Evolutionary conservation across 2,329 filamentous ascomycete genomes (phyloP).

Genomic region (Trichoderma afroharzianum): DNA sequence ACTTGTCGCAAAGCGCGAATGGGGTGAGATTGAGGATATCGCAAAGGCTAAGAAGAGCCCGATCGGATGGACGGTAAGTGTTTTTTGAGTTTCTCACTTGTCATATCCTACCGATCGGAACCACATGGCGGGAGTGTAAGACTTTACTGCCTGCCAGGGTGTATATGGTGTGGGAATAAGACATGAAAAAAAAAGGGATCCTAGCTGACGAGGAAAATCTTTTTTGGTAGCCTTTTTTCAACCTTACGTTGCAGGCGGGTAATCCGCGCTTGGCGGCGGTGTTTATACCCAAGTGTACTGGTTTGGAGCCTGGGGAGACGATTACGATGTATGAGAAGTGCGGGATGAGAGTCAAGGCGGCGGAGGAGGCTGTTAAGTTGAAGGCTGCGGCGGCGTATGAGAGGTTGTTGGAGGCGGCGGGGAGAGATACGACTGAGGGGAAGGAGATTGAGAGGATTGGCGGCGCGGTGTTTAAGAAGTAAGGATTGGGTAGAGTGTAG

Average conservation of each 20-base stretch:
- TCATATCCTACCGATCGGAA: background rate
- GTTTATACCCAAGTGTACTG: slow-evolving; percentile 85
- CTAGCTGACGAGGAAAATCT: background rate
- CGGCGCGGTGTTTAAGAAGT: slow-evolving; percentile 54
- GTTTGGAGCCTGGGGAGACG: slow-evolving; percentile 62
- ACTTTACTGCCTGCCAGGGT: background rate
- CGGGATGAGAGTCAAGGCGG: slow-evolving; percentile 81
- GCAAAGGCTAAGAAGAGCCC: slow-evolving; percentile 76
- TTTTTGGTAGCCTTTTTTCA: slow-evolving; percentile 74
- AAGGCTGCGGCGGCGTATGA: slow-evolving; percentile 77
- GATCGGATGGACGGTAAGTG: slow-evolving; percentile 89
- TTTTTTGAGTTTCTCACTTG: slow-evolving; percentile 19
- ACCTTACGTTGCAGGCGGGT: slow-evolving; percentile 80
- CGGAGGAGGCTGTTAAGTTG: slow-evolving; percentile 80
- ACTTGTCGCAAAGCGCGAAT: slow-evolving; percentile 84
- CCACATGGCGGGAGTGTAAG: background rate
- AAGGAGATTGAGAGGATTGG: slow-evolving; percentile 79
- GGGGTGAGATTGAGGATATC: slow-evolving; percentile 87
- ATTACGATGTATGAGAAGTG: slow-evolving; percentile 97
- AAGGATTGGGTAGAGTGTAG: background rate
- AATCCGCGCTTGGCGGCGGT: slow-evolving; percentile 79
- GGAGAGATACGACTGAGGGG: slow-evolving; percentile 60
- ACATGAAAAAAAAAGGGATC: background rate
- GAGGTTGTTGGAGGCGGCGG: slow-evolving; percentile 69
- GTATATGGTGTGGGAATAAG: background rate